Percentiles rank a stretch among this genome's conserved stretches.
phyloP scores from a whole-genome alignment of 78 protist genomes.

The Tieghemostelium lacteum region DNA sequence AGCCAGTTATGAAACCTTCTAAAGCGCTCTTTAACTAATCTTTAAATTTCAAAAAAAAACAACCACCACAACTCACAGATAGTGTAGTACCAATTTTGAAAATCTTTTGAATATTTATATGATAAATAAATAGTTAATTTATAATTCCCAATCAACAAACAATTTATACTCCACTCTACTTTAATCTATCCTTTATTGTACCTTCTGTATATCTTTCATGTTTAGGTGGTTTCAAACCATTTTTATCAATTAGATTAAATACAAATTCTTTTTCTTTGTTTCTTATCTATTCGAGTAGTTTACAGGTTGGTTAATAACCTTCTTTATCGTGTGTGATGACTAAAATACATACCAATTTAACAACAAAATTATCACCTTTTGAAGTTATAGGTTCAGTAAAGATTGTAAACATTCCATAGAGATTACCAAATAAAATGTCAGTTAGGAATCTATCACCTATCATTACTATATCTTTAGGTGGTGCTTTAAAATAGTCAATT shows the following conservation, averaged over 20 bases:
- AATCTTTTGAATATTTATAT: too few relatives aligned
- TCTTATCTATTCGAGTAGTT: slow-evolving; percentile 9
- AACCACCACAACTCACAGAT: too few relatives aligned
- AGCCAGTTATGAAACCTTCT: not conserved
- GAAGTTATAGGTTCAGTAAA: slow-evolving; percentile 42
- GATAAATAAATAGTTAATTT: too few relatives aligned
- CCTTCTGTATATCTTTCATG: too few relatives aligned
- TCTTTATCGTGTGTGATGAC: not conserved
- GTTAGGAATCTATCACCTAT: slow-evolving; percentile 66
- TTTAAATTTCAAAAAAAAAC: too few relatives aligned
- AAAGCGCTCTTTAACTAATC: too few relatives aligned
- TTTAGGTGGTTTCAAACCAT: not conserved
- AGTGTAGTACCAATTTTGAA: too few relatives aligned
- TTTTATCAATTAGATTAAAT: not conserved
- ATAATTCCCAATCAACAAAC: too few relatives aligned
- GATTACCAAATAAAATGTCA: slow-evolving; percentile 66
- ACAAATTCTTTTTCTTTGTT: slow-evolving; percentile 29
- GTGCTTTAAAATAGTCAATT: slow-evolving; percentile 8
- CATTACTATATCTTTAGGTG: slow-evolving; percentile 2
- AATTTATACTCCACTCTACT: too few relatives aligned
- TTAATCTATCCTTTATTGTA: too few relatives aligned
- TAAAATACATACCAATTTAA: slow-evolving; percentile 47
- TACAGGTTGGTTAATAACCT: not conserved
- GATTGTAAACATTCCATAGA: slow-evolving; percentile 71
- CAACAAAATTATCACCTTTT: slow-evolving; percentile 55